Evolutionary conservation across 108 stramenopile genomes (phyloP).

Genomic region (Aureococcus anophagefferens): DNA sequence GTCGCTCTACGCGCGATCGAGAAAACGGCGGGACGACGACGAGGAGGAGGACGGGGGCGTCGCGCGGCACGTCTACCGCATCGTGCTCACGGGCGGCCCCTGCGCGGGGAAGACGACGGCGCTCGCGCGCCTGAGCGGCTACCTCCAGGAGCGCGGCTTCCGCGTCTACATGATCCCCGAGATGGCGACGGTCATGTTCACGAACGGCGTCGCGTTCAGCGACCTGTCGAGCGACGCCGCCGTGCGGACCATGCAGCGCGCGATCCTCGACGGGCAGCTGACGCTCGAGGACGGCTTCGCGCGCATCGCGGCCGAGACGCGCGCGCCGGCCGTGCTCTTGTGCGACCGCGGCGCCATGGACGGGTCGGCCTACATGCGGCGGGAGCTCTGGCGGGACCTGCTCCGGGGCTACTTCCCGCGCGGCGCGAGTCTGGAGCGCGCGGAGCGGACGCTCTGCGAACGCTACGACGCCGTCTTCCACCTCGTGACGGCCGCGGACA

Average conservation of each 20-base stretch:
- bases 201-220: conserved; percentile 50
- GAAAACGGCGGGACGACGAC: too few relatives aligned
- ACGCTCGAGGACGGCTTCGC: conserved; percentile 74
- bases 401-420: conserved; percentile 13
- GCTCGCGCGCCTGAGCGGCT: conserved; percentile 51
- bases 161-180: conserved; percentile 83
- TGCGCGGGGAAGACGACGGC: conserved; percentile 93
- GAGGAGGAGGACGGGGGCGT: too few relatives aligned
- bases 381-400: conserved; percentile 50
- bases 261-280: conserved; percentile 65
- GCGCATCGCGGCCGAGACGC: conserved; percentile 56
- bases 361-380: conserved; percentile 71
- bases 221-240: conserved; percentile 52
- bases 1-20: too few relatives aligned
- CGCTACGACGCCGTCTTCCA: conserved; percentile 90
- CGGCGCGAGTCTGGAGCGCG: not conserved
- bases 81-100: conserved; percentile 88
- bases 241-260: conserved; percentile 56
- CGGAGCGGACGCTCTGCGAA: conserved; percentile 16
- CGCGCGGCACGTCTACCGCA: conserved; percentile 25
- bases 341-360: conserved; percentile 91
- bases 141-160: conserved; percentile 67
- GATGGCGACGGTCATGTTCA: conserved; percentile 69
- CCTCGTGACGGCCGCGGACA: conserved; percentile 84
- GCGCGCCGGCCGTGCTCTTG: conserved; percentile 68